These are phyloP conservation scores for Phytophthora capsici DNA, from an alignment of 352 stramenopile species.

Conservation along the genomic window DNA sequence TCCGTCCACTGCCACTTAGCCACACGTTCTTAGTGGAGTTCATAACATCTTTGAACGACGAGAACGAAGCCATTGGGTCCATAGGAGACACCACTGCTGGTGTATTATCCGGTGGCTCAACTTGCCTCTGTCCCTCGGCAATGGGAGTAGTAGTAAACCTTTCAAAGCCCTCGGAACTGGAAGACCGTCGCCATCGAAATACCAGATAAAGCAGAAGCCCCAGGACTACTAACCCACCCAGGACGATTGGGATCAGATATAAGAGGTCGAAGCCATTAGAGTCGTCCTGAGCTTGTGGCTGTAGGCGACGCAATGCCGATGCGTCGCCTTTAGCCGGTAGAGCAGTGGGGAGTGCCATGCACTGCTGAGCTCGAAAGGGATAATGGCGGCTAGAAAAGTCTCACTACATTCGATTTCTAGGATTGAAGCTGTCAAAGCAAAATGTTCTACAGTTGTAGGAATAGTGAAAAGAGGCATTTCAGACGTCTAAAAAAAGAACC, in stretches of 20 bases:
- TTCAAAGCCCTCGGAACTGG: slow-evolving; percentile 2
- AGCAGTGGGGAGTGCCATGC: slow-evolving; percentile 11
- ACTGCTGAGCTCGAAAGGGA: slow-evolving; percentile 14
- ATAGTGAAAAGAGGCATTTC: not conserved
- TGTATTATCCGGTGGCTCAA: not conserved
- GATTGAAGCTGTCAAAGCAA: slow-evolving; percentile 8
- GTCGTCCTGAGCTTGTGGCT: not conserved
- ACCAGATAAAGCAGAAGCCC: slow-evolving; percentile 21
- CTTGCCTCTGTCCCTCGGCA: not conserved
- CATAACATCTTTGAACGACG: slow-evolving; percentile 25
- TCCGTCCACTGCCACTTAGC: slow-evolving; percentile 36
- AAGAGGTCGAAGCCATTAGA: slow-evolving; percentile 37
- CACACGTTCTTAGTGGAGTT: slow-evolving; percentile 27
- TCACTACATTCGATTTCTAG: slow-evolving; percentile 8
- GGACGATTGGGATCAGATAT: slow-evolving; percentile 43
- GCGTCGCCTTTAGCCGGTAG: not conserved
- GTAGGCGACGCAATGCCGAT: slow-evolving; percentile 15
- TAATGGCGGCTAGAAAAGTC: slow-evolving; percentile 13
- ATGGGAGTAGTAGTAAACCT: slow-evolving; percentile 15
- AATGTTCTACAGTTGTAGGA: not conserved
- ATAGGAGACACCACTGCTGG: slow-evolving; percentile 24
- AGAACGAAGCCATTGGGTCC: slow-evolving; percentile 30
- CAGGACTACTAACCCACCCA: slow-evolving; percentile 15
- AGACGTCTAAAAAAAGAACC: not conserved
- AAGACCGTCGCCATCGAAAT: not conserved